Base-by-base conservation (phyloP, 2,329 filamentous ascomycete species). In the Cercospora sp. region DNA sequence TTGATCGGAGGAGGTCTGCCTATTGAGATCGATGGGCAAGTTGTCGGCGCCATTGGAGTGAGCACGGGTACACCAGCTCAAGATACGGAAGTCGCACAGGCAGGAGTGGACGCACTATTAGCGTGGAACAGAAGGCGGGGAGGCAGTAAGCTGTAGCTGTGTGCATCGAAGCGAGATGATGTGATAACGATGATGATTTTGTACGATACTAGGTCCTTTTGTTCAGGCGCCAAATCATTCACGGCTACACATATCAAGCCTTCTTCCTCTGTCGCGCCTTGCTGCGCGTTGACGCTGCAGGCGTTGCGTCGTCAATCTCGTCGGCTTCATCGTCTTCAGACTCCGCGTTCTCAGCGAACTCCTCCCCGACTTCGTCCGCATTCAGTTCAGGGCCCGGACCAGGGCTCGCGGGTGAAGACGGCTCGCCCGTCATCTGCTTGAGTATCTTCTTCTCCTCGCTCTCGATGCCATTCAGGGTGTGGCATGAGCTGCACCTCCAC, bases 401-500 rank as follows among this genome's bases (percentile, higher is more conserved):
- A 45, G 65, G 66, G 57, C 62, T 48, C 40, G 68, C 57, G 9
- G 64, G 60, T 57, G 67, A 68, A 16, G 58, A 57, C 31, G 67
- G 68, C 10, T 64, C 68, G 18, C 64, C 67, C 0, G 68, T 64
- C 10, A 93, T 87, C 75, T 91, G 88, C 53, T 87, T 86, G 59
- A 94, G 84, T 62, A 94, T 90, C 76, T 90, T 88, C 72, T 88
- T 88, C 8, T 89, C 87, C 78, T 94, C 91, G 69, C 90, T 91
- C 74, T 93, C 88, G 75, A 91, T 88, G 0, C 94, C 94, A 77
- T 99, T 99, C 82, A 86, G 86, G 1, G 88, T 84, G 9, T 90
- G 89, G 76, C 95, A 99, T n/a, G 88, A 88, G 78, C 92, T 91
- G 79, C 95, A 99, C 68, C 90, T 89, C 95, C 95, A 99, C 69